Conservation (phyloP, 2,329 filamentous ascomycete genomes). For the Coniochaeta hoffmannii region DNA sequence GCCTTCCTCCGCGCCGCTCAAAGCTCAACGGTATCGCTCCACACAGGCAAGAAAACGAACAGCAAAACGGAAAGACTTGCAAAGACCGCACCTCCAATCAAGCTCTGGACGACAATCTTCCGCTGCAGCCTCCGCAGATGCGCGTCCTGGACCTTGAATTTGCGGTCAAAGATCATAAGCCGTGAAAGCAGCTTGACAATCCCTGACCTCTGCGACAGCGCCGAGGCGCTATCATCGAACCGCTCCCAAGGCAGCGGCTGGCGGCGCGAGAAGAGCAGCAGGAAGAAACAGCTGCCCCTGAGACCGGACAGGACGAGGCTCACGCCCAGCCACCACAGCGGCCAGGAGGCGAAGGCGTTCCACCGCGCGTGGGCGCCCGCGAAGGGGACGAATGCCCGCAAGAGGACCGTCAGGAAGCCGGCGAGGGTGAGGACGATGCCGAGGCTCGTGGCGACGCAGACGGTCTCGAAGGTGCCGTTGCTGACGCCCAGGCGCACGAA, state of each 20-base stretch:
- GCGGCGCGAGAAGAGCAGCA: conserved; percentile 36
- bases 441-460: conserved; percentile 36
- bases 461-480: conserved; percentile 41
- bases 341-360: conserved; percentile 34
- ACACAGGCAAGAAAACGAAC: conserved; percentile 36
- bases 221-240: conserved; percentile 28
- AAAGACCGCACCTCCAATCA: conserved; percentile 29
- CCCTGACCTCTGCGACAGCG: conserved; percentile 14
- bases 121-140: conserved; percentile 33
- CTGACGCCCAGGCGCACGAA: conserved; percentile 47
- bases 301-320: conserved; percentile 35
- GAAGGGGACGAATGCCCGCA: conserved; percentile 30
- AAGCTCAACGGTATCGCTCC: conserved; percentile 24
- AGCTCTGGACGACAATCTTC: conserved; percentile 35
- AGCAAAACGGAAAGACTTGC: conserved; percentile 26
- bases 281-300: conserved; percentile 38
- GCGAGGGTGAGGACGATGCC: conserved; percentile 31
- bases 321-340: conserved; percentile 36
- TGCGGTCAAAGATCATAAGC: conserved; percentile 40
- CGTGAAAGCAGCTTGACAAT: conserved; percentile 24
- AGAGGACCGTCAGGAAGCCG: conserved; percentile 31
- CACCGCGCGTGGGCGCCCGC: conserved; percentile 31
- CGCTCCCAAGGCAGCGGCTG: conserved; percentile 40
- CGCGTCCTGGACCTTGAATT: conserved; percentile 34
- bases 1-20: too few relatives aligned